Evolutionary conservation across 352 stramenopile genomes (phyloP), one percentile per base, ranked within the genome.

Genomic region (Pseudoperonospora humuli): DNA sequence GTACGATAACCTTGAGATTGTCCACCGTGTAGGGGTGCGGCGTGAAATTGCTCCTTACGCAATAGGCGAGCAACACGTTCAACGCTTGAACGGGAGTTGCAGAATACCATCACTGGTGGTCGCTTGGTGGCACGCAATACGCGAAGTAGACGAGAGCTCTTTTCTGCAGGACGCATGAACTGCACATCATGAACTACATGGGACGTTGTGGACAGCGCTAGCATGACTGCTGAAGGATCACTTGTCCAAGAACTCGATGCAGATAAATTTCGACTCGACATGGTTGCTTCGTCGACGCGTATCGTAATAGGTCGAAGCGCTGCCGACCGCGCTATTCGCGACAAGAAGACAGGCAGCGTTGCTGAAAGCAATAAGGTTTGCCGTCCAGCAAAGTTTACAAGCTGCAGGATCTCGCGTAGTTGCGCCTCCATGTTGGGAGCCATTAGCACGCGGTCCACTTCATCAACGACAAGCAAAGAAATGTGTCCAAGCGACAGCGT

Each of bases 371-470:
- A 57, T 18, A 92, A 64, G 6, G 93, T 94, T 42, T 96, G 89
- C 2, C 82, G 65, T 1, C 34, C 27, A 20, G 61, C 50, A 21
- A 57, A 32, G 37, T 94, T 86, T 47, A 91, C 61, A 15, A 79
- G 40, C 3, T 73, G 67, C 9, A 99, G 67, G 44, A 99, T 96
- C 31, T 76, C 70, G 39, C 98, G 92, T 40, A 99, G 70, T 62
- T 98, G 95, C 11, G 62, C 61, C 23, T 97, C 61, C 61, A 98
- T 94, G 19, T 75, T 75, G 8, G 64, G 61, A 5, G 20, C 37
- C 45, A 98, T 92, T 23, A 99, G 81, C 39, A 99, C 75, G 33
- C 95, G 83, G 61, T 99, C 96, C 3, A 94, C 95, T 58, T 99
- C 96, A 55, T 99, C 96, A 5, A 99, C 14, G 84, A 90, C 50